Evolutionary conservation across 371 early-diverging fungal genomes (phyloP).

Genomic region (Circinella minor): DNA sequence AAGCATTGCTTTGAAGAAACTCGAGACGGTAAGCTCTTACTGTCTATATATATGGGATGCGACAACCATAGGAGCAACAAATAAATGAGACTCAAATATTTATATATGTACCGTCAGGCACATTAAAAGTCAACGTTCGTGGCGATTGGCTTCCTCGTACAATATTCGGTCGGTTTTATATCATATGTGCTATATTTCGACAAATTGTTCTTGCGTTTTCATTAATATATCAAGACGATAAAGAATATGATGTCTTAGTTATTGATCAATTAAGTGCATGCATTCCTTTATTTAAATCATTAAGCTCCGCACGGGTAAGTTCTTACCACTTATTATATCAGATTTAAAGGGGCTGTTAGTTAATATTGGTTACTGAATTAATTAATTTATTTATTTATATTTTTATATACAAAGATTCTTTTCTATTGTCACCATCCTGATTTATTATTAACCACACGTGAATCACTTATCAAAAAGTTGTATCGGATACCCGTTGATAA

Average conservation of each 20-base stretch:
- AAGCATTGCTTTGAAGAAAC: conserved; percentile 94
- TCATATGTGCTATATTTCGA: conserved; percentile 85
- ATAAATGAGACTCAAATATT: neutral
- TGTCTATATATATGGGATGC: neutral
- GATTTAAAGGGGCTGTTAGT: too few relatives aligned
- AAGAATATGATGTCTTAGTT: conserved; percentile 78
- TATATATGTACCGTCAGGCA: conserved; percentile 45
- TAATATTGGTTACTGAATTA: neutral
- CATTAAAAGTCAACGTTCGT: conserved; percentile 74
- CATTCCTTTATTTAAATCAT: conserved; percentile 78
- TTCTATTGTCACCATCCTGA: conserved; percentile 99
- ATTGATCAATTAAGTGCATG: conserved; percentile 91
- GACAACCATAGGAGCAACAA: too few relatives aligned
- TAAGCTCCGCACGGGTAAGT: conserved; percentile 61
- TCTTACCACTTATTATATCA: neutral
- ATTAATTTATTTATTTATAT: neutral
- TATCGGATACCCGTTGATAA: conserved; percentile 87
- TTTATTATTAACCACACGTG: conserved; percentile 74
- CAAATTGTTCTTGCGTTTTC: conserved; percentile 69
- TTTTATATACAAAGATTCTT: conserved; percentile 55
- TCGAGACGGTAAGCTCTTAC: conserved; percentile 64
- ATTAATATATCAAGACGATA: conserved; percentile 44
- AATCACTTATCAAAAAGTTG: conserved; percentile 64
- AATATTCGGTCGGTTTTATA: conserved; percentile 72
- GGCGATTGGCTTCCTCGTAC: conserved; percentile 79